A percentile compares a stretch with the other conserved stretches of the same genome.
These are phyloP conservation scores for Taphrina confusa DNA, from an alignment of 1,139 yeast species.

Conservation along the genomic window DNA sequence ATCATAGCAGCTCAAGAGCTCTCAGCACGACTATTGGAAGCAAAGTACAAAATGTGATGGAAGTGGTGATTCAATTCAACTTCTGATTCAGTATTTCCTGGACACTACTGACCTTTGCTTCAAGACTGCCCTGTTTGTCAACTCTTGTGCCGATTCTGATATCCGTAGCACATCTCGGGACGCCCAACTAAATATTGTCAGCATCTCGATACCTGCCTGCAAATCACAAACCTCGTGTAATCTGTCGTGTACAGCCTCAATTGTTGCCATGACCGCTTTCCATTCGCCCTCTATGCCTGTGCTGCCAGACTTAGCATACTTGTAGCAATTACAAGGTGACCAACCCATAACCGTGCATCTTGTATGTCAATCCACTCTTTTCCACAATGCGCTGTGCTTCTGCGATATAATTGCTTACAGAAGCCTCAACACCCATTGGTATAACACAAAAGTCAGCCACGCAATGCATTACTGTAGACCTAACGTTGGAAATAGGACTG, in stretches of 20 bases:
- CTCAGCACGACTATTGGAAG: background rate
- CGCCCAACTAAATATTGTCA: slow-evolving; percentile 10
- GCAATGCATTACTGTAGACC: too few species aligned
- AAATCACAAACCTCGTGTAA: slow-evolving; percentile 11
- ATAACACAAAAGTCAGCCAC: slow-evolving; percentile 33
- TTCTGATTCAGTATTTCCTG: slow-evolving; percentile 4
- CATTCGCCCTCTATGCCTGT: slow-evolving; percentile 32
- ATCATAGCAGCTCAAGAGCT: slow-evolving; percentile 25
- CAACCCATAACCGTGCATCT: slow-evolving; percentile 27
- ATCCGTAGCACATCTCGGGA: slow-evolving; percentile 35
- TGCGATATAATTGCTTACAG: slow-evolving; percentile 26
- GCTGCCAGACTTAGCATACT: background rate
- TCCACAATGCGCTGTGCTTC: slow-evolving; percentile 29
- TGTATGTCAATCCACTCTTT: slow-evolving; percentile 16
- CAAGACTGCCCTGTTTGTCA: slow-evolving; percentile 31
- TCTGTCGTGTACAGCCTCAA: slow-evolving; percentile 20
- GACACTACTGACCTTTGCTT: slow-evolving; percentile 26
- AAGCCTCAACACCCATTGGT: slow-evolving; percentile 21
- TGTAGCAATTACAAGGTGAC: background rate
- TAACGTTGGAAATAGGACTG: too few species aligned
- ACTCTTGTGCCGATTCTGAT: slow-evolving; percentile 33
- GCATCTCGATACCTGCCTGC: background rate
- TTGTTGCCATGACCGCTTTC: slow-evolving; percentile 30
- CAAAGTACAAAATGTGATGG: background rate
- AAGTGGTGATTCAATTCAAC: background rate